These are phyloP conservation scores for Penicillium cosmopolitanum DNA, from an alignment of 495 filamentous ascomycete species.

Conservation along the genomic window DNA sequence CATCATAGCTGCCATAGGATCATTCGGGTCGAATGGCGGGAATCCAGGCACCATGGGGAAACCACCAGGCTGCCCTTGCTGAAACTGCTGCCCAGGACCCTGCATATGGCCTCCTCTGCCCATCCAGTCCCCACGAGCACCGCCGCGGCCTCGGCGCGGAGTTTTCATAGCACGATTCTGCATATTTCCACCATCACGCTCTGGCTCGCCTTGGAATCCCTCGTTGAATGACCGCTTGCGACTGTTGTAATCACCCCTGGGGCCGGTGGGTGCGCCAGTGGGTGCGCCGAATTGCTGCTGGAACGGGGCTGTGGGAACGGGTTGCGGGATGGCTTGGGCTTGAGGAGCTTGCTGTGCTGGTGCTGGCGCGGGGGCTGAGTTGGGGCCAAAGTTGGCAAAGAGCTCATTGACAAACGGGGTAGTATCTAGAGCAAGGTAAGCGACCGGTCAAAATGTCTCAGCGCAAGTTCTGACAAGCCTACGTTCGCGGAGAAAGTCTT, in stretches of 20 bases:
- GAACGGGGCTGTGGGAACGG: constrained; percentile 11
- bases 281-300: constrained; percentile 40
- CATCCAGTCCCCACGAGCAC: constrained; percentile 56
- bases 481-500: constrained; percentile 81
- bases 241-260: constrained; percentile 34
- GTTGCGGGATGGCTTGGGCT: constrained; percentile 42
- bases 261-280: constrained; percentile 38
- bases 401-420: constrained; percentile 81
- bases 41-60: constrained; percentile 57
- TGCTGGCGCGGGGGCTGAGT: constrained; percentile 42
- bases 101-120: constrained; percentile 35
- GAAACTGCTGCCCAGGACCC: constrained; percentile 25
- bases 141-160: constrained; percentile 65
- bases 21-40: constrained; percentile 62
- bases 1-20: constrained; percentile 71
- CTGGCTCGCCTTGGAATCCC: constrained; percentile 56
- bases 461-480: constrained; percentile 49
- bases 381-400: constrained; percentile 68
- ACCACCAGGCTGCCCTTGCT: constrained; percentile 34
- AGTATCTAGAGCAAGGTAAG: constrained; percentile 59
- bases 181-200: constrained; percentile 39
- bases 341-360: constrained; percentile 51
- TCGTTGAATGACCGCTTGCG: constrained; percentile 66
- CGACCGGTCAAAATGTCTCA: constrained; percentile 4
- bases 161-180: constrained; percentile 71